phyloP scores from a whole-genome alignment of 2,329 filamentous ascomycete species.

The Hirsutella rhossiliensis region DNA sequence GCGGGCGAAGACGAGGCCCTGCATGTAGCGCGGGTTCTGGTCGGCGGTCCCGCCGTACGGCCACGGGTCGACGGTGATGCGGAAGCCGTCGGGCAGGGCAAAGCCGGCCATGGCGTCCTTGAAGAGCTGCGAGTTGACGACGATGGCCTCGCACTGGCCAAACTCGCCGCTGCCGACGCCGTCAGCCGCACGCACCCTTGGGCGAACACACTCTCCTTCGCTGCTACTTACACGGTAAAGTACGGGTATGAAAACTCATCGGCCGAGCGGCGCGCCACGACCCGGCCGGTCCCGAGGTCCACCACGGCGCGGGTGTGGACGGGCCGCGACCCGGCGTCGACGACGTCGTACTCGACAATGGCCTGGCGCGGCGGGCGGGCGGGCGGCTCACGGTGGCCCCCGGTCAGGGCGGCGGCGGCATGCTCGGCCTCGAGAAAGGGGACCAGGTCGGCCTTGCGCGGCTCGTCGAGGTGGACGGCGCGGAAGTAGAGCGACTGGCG shows the following conservation, averaged over 20 bases:
- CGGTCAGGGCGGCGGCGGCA: conserved; percentile 31
- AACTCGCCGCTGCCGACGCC: conserved; percentile 23
- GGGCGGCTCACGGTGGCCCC: conserved; percentile 25
- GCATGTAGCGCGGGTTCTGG: conserved; percentile 31
- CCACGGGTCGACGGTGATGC: conserved; percentile 44
- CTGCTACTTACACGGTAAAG: conserved; percentile 9
- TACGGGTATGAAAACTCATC: conserved; percentile 22
- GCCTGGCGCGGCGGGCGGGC: conserved; percentile 32
- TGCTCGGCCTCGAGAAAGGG: conserved; percentile 52
- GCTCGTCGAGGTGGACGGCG: conserved; percentile 51
- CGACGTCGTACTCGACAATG: conserved; percentile 31
- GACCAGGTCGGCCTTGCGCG: conserved; percentile 44
- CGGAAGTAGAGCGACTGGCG: conserved; percentile 31
- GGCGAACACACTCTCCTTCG: neutral
- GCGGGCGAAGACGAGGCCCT: conserved; percentile 36
- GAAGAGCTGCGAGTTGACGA: conserved; percentile 30
- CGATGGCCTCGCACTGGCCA: conserved; percentile 24
- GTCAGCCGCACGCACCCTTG: neutral
- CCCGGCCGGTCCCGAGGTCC: conserved; percentile 18
- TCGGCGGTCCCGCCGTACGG: conserved; percentile 44
- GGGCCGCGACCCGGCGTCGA: conserved; percentile 19
- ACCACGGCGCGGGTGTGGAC: conserved; percentile 25
- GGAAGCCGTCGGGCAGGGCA: conserved; percentile 29
- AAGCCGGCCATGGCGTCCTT: conserved; percentile 34
- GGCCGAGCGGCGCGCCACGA: conserved; percentile 14